A percentile compares a stretch with the other conserved stretches of the same genome.
These are phyloP conservation scores for Fusarium chuoi DNA, from an alignment of 2,329 filamentous ascomycete genomes.

Conservation along the genomic window DNA sequence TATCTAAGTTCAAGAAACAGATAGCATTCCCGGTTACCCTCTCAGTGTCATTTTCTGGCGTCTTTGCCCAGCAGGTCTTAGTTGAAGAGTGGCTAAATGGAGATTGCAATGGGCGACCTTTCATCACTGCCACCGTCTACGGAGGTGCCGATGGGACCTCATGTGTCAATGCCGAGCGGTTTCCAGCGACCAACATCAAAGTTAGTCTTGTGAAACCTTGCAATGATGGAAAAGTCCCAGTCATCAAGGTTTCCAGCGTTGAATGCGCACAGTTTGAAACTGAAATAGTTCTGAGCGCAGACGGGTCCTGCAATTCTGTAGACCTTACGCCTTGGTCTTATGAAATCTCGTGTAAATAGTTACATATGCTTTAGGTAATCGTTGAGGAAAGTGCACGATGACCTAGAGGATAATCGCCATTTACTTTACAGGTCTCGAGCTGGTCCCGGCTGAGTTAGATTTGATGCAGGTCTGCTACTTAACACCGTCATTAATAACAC, in stretches of 20 bases:
- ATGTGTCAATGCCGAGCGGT: neutral
- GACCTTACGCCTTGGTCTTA: neutral
- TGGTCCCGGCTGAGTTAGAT: no score
- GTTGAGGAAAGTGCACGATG: no score
- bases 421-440: no score
- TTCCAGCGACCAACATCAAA: neutral
- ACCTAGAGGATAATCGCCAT: neutral
- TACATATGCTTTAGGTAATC: no score
- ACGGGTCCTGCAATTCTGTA: neutral
- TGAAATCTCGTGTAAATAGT: neutral
- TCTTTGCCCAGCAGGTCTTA: neutral
- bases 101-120: neutral
- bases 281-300: neutral
- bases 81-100: neutral
- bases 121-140: neutral
- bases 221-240: neutral
- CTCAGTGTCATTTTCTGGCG: neutral
- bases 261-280: neutral
- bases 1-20: neutral
- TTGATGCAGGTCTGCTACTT: no score
- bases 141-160: neutral
- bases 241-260: neutral
- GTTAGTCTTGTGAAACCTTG: neutral
- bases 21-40: neutral
- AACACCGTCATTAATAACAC: rapidly evolving